phyloP scores from a whole-genome alignment of 2,329 filamentous ascomycete genomes.

The Cryphonectria japonica region DNA sequence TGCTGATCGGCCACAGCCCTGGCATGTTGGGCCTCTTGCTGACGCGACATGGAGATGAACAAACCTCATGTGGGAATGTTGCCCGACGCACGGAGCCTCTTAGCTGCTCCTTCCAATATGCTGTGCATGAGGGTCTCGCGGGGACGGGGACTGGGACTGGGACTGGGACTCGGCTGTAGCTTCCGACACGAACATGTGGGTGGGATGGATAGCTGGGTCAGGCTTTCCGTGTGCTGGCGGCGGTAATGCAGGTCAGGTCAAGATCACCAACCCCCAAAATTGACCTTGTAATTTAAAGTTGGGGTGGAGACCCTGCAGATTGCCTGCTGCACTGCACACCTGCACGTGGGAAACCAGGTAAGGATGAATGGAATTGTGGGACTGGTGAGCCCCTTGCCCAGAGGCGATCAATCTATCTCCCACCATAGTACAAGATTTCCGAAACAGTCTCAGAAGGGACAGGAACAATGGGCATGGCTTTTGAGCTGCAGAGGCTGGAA shows the following conservation, averaged over 20 bases:
- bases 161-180: background rate
- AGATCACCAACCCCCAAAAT: background rate
- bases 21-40: background rate
- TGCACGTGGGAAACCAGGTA: conserved; percentile 4
- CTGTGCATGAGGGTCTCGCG: background rate
- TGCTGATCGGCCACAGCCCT: background rate
- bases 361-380: background rate
- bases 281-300: conserved; percentile 8
- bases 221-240: background rate
- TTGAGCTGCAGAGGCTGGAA: background rate
- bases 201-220: background rate
- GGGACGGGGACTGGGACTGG: background rate
- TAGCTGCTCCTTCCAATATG: conserved; percentile 7
- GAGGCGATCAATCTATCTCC: background rate
- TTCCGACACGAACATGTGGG: background rate
- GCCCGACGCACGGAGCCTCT: background rate
- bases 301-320: conserved; percentile 10
- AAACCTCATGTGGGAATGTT: background rate
- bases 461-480: background rate
- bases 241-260: background rate
- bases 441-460: background rate
- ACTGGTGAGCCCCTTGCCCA: background rate
- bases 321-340: background rate
- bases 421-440: background rate
- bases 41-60: background rate